Evolutionary conservation across 1,284 basidiomycete species (phyloP).

Genomic region (Trichosporon sp.): DNA sequence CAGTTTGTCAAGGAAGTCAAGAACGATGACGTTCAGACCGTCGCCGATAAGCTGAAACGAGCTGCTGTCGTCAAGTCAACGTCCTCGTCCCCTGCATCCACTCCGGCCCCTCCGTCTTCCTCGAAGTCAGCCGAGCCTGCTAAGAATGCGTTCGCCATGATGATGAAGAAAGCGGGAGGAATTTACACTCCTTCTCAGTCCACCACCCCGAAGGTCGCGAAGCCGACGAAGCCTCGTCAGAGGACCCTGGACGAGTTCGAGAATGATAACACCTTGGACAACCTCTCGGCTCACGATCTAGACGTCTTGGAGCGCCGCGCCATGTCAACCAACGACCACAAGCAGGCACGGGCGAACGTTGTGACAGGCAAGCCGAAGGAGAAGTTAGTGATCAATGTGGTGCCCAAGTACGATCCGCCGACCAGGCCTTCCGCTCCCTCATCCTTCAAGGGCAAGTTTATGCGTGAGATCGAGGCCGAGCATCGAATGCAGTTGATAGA

Average conservation of each 20-base stretch:
- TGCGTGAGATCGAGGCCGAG: constrained; percentile 48
- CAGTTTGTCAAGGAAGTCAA: constrained; percentile 38
- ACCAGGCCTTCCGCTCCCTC: constrained; percentile 32
- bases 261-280: constrained; percentile 43
- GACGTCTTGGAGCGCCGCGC: constrained; percentile 51
- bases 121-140: constrained; percentile 8
- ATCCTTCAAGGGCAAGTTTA: constrained; percentile 45
- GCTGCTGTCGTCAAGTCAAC: constrained; percentile 3
- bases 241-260: constrained; percentile 44
- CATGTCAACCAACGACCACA: constrained; percentile 29
- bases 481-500: constrained; percentile 33
- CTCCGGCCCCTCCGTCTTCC: neutral
- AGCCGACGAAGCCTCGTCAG: constrained; percentile 30
- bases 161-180: constrained; percentile 51
- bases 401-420: constrained; percentile 34
- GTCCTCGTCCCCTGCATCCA: constrained; percentile 17
- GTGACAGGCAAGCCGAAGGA: constrained; percentile 25
- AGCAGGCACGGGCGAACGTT: constrained; percentile 6
- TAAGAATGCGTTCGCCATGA: constrained; percentile 53
- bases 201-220: neutral
- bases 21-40: neutral
- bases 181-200: constrained; percentile 24
- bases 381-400: constrained; percentile 49
- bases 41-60: constrained; percentile 15
- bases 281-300: constrained; percentile 46